phyloP scores from a whole-genome alignment of 805 yeast species.

The Saturnispora hagleri region DNA sequence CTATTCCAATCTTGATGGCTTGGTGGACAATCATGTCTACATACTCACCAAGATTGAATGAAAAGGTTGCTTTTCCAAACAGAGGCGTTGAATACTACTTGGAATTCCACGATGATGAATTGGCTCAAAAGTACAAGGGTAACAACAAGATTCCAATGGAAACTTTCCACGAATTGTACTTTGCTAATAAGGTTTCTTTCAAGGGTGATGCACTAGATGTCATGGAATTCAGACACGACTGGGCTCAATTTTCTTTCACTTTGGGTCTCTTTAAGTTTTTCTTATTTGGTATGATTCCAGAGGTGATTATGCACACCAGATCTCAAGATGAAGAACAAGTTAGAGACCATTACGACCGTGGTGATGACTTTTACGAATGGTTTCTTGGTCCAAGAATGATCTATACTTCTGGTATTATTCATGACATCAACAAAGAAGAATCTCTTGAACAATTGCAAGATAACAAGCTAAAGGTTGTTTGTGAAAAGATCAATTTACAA shows the following conservation, averaged over 20 bases:
- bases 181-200: constrained; percentile 74
- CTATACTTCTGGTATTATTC: constrained; percentile 79
- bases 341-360: constrained; percentile 91
- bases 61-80: constrained; percentile 66
- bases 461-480: constrained; percentile 78
- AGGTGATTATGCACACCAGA: constrained; percentile 82
- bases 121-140: constrained; percentile 63
- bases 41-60: constrained; percentile 72
- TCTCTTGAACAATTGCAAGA: constrained; percentile 76
- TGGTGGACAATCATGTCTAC: constrained; percentile 77
- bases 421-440: constrained; percentile 64
- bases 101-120: constrained; percentile 68
- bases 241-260: constrained; percentile 81
- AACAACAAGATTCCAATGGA: constrained; percentile 79
- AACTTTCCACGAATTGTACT: constrained; percentile 82
- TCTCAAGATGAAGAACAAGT: constrained; percentile 96
- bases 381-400: constrained; percentile 92
- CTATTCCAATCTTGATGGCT: constrained; percentile 66
- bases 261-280: constrained; percentile 67
- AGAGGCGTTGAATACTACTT: constrained; percentile 71
- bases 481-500: constrained; percentile 72
- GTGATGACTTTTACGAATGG: constrained; percentile 92
- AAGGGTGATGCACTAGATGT: constrained; percentile 82
- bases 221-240: constrained; percentile 82
- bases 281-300: constrained; percentile 83